Conservation (phyloP, 106 monocot species). For the Vanilla planifolia region DNA sequence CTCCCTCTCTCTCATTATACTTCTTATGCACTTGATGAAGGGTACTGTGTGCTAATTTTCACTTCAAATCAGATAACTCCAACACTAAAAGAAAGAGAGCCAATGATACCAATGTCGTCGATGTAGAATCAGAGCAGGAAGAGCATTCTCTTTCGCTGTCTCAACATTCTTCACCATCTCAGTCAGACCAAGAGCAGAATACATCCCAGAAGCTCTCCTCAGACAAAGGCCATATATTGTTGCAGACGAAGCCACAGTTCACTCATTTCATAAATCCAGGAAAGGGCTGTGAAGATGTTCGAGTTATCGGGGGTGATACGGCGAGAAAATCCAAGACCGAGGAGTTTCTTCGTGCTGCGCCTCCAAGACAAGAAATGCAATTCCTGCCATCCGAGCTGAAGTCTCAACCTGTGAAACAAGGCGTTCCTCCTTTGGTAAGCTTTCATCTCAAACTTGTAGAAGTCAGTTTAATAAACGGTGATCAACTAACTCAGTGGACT, state of each 20-base stretch:
- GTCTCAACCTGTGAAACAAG: slow-evolving; percentile 16
- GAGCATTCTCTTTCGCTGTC: slow-evolving; percentile 85
- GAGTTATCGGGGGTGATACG: slow-evolving; percentile 13
- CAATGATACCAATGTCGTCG: slow-evolving; percentile 26
- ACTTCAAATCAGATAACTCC: slow-evolving; percentile 34
- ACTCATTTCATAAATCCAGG: slow-evolving; percentile 27
- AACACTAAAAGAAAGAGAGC: slow-evolving; percentile 41
- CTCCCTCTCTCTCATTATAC: not conserved
- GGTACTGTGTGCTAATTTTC: not conserved
- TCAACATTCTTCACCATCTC: slow-evolving; percentile 81
- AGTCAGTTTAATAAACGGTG: not conserved
- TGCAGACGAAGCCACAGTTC: slow-evolving; percentile 23
- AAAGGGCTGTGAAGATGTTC: slow-evolving; percentile 12
- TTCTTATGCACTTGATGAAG: too few relatives aligned
- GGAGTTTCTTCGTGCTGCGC: slow-evolving; percentile 33
- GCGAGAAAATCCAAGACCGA: slow-evolving; percentile 27
- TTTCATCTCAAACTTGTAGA: not conserved
- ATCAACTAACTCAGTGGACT: not conserved
- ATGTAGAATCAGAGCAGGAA: slow-evolving; percentile 69
- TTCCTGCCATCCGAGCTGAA: slow-evolving; percentile 31
- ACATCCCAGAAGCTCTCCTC: slow-evolving; percentile 29
- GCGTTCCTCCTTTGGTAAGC: slow-evolving; percentile 41
- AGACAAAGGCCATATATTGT: slow-evolving; percentile 23
- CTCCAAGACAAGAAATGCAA: slow-evolving; percentile 31
- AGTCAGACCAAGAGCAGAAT: slow-evolving; percentile 83